Conservation (phyloP, 176 grass and related monocot genomes). For the Aegilops longissima region DNA sequence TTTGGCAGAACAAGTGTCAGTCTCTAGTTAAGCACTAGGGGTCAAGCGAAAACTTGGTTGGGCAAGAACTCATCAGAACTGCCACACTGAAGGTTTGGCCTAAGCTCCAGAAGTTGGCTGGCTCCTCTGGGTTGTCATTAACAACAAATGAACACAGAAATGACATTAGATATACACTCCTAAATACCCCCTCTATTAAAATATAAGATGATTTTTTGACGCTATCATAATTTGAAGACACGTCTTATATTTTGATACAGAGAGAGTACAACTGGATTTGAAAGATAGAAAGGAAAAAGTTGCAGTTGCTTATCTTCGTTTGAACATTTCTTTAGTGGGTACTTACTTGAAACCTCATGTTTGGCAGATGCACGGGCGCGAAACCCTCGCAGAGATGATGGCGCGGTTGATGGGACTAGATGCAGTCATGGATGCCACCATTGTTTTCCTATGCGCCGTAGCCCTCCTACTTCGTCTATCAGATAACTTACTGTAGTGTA, state of each 20-base stretch:
- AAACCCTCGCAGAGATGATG: constrained; percentile 19
- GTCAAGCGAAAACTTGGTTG: background rate
- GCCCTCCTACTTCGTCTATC: constrained; percentile 42
- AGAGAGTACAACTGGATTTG: background rate
- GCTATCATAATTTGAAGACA: too few relatives aligned
- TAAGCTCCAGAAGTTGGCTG: background rate
- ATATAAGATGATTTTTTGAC: too few relatives aligned
- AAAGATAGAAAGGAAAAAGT: background rate
- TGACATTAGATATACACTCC: background rate
- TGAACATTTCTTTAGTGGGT: background rate
- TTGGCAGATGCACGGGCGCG: constrained; percentile 35
- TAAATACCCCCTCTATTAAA: background rate
- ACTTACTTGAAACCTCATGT: constrained; percentile 24
- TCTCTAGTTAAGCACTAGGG: background rate
- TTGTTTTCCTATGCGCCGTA: constrained; percentile 41
- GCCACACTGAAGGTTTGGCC: background rate
- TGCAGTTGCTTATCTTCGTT: background rate
- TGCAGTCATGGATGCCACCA: constrained; percentile 38
- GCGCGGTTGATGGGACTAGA: constrained; percentile 31
- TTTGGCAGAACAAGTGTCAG: background rate
- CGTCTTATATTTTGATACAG: too few relatives aligned
- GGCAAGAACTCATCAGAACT: background rate
- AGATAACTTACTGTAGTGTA: constrained; percentile 38
- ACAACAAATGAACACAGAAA: background rate
- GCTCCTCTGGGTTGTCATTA: background rate